These are phyloP conservation scores for Penicillium expansum DNA, from an alignment of 2,329 filamentous ascomycete genomes.

Conservation along the genomic window DNA sequence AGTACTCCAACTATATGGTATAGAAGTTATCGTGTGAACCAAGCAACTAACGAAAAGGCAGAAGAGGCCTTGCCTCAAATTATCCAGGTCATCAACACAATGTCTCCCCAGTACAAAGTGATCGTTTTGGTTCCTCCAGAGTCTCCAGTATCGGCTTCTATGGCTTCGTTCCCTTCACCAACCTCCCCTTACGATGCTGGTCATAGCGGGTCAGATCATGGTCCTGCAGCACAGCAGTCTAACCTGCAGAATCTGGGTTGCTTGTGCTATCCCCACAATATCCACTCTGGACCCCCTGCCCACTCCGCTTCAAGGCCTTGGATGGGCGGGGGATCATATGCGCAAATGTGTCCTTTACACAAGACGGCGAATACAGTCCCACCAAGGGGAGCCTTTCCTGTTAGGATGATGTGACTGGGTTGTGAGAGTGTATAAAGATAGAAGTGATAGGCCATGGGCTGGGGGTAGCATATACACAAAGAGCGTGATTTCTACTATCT, in stretches of 20 bases:
- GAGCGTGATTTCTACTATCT: neutral
- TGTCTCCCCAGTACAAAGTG: constrained; percentile 17
- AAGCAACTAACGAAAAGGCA: neutral
- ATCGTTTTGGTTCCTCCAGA: constrained; percentile 20
- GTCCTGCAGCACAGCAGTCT: neutral
- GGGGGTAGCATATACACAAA: neutral
- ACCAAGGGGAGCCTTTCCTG: neutral
- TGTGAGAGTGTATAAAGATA: neutral
- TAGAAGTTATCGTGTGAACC: neutral
- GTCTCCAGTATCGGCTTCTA: neutral
- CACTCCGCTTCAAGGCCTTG: neutral
- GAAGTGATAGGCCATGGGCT: neutral
- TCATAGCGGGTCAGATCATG: neutral
- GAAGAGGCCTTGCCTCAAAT: constrained; percentile 21
- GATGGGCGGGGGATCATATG: neutral
- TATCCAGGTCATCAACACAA: constrained; percentile 14
- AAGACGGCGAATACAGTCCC: neutral
- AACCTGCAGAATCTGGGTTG: neutral
- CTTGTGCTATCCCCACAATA: constrained; percentile 3
- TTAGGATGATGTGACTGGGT: constrained; percentile 3
- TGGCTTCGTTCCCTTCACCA: neutral
- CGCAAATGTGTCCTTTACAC: constrained; percentile 7
- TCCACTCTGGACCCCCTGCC: neutral
- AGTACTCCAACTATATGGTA: neutral
- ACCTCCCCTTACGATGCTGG: neutral